Evolutionary conservation across 2,329 filamentous ascomycete species (phyloP).

Genomic region (Colletotrichum brevisporum): DNA sequence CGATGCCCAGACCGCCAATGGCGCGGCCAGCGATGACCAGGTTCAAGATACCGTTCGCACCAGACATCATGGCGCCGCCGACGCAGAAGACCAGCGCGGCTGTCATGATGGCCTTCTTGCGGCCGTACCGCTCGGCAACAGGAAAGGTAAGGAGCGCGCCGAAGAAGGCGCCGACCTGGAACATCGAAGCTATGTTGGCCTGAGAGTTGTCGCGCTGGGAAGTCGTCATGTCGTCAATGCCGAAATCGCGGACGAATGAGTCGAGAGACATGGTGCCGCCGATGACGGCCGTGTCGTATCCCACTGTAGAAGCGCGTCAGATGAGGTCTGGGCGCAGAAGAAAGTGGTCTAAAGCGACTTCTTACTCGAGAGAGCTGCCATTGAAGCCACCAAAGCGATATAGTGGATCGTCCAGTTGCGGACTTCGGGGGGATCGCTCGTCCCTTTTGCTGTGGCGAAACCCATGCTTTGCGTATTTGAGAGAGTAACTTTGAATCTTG

Average conservation of each 20-base stretch:
- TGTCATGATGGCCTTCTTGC: slow-evolving; percentile 65
- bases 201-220: slow-evolving; percentile 39
- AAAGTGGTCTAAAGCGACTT: background rate
- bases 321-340: background rate
- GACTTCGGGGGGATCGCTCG: slow-evolving; percentile 51
- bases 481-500: background rate
- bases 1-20: slow-evolving; percentile 65
- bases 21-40: slow-evolving; percentile 71
- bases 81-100: slow-evolving; percentile 64
- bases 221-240: slow-evolving; percentile 30
- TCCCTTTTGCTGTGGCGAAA: slow-evolving; percentile 52
- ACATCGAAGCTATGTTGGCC: slow-evolving; percentile 58
- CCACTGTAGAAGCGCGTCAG: background rate
- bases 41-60: slow-evolving; percentile 53
- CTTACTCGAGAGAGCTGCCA: slow-evolving; percentile 52
- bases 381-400: slow-evolving; percentile 50
- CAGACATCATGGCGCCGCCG: slow-evolving; percentile 61
- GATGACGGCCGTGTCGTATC: slow-evolving; percentile 45
- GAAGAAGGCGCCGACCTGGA: slow-evolving; percentile 69
- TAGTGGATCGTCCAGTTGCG: slow-evolving; percentile 52
- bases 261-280: slow-evolving; percentile 45
- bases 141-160: slow-evolving; percentile 67
- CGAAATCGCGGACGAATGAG: slow-evolving; percentile 43
- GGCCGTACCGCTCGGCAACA: slow-evolving; percentile 69
- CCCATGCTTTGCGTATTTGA: slow-evolving; percentile 3